Evolutionary conservation across 1,284 basidiomycete species (phyloP), one percentile per base, ranked within the genome.

Genomic region (Heliocybe sulcata): DNA sequence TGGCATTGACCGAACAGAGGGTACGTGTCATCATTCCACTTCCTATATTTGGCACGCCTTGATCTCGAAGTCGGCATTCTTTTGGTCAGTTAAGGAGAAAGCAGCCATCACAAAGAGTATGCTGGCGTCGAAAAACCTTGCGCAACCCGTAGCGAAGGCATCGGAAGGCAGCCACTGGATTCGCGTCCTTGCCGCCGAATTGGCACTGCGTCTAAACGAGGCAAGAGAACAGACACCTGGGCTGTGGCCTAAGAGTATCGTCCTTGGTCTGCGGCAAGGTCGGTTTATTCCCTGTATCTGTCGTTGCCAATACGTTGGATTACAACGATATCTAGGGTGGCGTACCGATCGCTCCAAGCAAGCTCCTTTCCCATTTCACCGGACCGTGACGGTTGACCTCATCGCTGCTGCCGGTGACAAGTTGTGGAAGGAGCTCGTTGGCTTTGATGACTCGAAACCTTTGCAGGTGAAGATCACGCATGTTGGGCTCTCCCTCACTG

Each of bases 211-310:
- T 48, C 74, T 99, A 22, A 83, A 83, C 50, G 93, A 98, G 60
- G 90, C 91, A 0, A 77, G 96, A 16, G 79, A 88, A 57, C 72
- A 76, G 0, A 78, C 79, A 20, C 83, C 87, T 0, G 85, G 87
- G 31, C 67, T 98, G 19, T 98, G 95, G 94, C 96, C 96, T 0
- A 98, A 93, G 69, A 91, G 90, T 0, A 74, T 99, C 35, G 92
- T 90, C 9, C 72, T 98, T 20, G 82, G 86, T 58, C 79, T 82
- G 27, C 76, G 89, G 26, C 83, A 85, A 77, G 82, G 90, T 85
- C 57, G 60, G 67, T 55, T 38, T 29, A 16, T 42, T n/a, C n/a
- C 10, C n/a, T 51, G 19, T 23, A 45, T 45, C 25, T 55, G 53
- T 42, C 11, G 50, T 54, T 35, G 12, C 27, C 52, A 29, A 51